A percentile compares a stretch with the other conserved stretches of the same genome.
These are phyloP conservation scores for Russula compacta DNA, from an alignment of 768 basidiomycete species.

Conservation along the genomic window DNA sequence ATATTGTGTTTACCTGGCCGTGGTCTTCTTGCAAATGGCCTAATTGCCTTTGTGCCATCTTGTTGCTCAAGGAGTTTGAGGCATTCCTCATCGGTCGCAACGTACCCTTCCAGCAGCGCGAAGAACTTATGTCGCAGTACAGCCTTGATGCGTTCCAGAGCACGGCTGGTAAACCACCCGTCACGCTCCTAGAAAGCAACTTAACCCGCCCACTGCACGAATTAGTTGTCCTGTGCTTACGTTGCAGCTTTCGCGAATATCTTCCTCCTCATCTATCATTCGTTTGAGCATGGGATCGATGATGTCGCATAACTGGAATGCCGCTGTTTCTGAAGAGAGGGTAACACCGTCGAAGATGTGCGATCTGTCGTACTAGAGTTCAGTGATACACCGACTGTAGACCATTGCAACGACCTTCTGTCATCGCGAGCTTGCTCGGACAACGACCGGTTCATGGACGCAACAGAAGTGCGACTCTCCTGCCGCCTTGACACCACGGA, in stretches of 20 bases:
- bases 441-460: constrained; percentile 28
- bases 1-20: constrained; percentile 75
- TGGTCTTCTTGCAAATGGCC: constrained; percentile 41
- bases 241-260: constrained; percentile 61
- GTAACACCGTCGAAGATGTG: constrained; percentile 87
- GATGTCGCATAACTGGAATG: constrained; percentile 93
- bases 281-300: constrained; percentile 71
- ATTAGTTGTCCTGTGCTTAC: constrained; percentile 40
- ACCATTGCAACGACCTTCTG: constrained; percentile 16
- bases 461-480: constrained; percentile 32
- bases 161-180: constrained; percentile 78
- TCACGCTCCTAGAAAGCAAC: constrained; percentile 52
- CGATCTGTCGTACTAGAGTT: constrained; percentile 29
- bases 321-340: constrained; percentile 76
- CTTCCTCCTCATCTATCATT: constrained; percentile 69
- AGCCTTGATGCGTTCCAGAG: constrained; percentile 75
- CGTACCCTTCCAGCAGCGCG: constrained; percentile 60
- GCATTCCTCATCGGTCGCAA: constrained; percentile 68
- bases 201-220: not conserved
- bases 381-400: not conserved
- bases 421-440: constrained; percentile 27
- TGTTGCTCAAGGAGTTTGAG: constrained; percentile 44
- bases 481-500: constrained; percentile 66
- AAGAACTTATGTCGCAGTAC: constrained; percentile 83
- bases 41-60: constrained; percentile 27